These are phyloP conservation scores for Nakazawaea holstii DNA, from an alignment of 805 yeast species.

Conservation along the genomic window DNA sequence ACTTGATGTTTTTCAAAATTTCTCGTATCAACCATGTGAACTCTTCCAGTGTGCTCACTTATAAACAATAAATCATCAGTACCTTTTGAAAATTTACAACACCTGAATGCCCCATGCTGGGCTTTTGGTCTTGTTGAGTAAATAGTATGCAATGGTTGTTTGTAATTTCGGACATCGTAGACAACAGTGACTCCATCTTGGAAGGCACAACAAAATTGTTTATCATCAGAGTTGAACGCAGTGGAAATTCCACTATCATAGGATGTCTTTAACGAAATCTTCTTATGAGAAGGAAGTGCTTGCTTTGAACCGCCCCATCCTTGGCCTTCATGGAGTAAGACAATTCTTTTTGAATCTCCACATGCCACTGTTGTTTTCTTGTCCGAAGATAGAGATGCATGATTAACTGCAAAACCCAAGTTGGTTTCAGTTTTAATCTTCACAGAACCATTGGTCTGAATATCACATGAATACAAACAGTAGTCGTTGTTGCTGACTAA, in stretches of 20 bases:
- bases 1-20: conserved; percentile 73
- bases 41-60: conserved; percentile 81
- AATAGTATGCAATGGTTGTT: conserved; percentile 46
- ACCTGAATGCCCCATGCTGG: conserved; percentile 33
- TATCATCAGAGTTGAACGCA: conserved; percentile 70
- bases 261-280: conserved; percentile 41
- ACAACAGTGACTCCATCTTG: conserved; percentile 80
- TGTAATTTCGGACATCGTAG: conserved; percentile 67
- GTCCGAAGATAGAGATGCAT: conserved; percentile 65
- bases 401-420: conserved; percentile 67
- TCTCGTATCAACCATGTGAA: conserved; percentile 79
- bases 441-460: conserved; percentile 39
- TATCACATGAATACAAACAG: conserved; percentile 58
- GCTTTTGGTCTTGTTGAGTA: conserved; percentile 54
- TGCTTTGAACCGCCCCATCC: conserved; percentile 21
- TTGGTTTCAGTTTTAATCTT: conserved; percentile 37
- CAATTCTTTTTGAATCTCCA: conserved; percentile 73
- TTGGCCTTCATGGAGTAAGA: conserved; percentile 43
- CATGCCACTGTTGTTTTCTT: conserved; percentile 54
- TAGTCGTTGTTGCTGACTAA: conserved; percentile 83
- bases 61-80: conserved; percentile 72
- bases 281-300: conserved; percentile 25
- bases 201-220: conserved; percentile 70
- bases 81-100: conserved; percentile 52
- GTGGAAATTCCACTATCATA: conserved; percentile 84